Evolutionary conservation across 192 early-diverging fungal genomes (phyloP), one percentile per base, ranked within the genome.

Genomic region (Umbelopsis sp.): DNA sequence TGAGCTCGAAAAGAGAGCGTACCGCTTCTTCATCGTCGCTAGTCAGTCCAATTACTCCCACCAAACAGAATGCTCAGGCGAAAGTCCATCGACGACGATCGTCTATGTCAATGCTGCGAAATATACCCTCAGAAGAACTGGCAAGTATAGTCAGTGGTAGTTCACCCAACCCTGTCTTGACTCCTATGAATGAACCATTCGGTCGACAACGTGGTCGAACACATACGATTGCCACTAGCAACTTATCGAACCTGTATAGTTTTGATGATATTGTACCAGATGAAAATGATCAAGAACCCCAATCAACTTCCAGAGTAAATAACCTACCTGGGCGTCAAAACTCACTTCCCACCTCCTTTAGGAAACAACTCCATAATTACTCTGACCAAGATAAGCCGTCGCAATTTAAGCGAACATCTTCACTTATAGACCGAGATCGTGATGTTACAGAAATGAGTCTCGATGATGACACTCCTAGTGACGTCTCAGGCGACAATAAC

Each of bases 121-220:
- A 73, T 62, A 80, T 80, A 68, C 79, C 79, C 45, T 72, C 70
- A 31, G 72, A 74, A 51, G 79, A 80, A 71, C 68, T 80, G 14
- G 79, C 79, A 2, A 73, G 50, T 31, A 80, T 80, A 25, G 71
- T 80, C 7, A 75, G 79, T 25, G 79, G 79, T n/a, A 76, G 74
- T 24, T 62, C 56, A 62, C 56, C 56, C 26, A 62, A 62, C 17
- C 56, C 56, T 62, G 56, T 62, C 0, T 11, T 62, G 1, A 36
- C 31, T 20, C 56, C 56, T 16, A 62, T 62, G 56, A 16, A 22
- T n/a, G 56, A 62, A 32, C 3, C 56, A 32, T 62, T 62, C 29
- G 26, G 17, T 34, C 56, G 56, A 34, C 56, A 62, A 26, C 31
- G 56, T 4, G 26, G 29, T 11, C 24, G 56, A 32, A 62, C 56